Evolutionary conservation across 805 yeast genomes (phyloP), one percentile per base, ranked within the genome.

Genomic region (Pichia eremophila): DNA sequence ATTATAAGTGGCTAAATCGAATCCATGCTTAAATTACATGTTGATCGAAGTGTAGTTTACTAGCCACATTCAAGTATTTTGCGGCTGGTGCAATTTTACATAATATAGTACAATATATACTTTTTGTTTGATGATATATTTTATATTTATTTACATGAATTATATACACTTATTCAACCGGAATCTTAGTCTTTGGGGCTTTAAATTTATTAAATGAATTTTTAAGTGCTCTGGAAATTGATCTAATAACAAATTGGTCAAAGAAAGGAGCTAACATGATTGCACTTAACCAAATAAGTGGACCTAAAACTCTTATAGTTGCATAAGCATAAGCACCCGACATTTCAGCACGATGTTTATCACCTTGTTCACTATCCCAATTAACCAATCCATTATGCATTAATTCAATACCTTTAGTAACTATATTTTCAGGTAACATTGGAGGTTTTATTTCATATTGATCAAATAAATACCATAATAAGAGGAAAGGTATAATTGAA

Each of bases 401-500:
- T 28, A 75, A 61, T 43, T 69, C 70, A 3, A 71, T 64, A 1
- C 79, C 79, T 49, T 70, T 74, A 10, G 67, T 69, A 14, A 75
- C 57, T 5, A 73, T 70, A 64, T 77, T 74, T n/a, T 69, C 61
- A 0, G 81, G 79, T 18, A 76, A 56, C 41, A 73, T 74, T 31
- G 72, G 46, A 1, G 81, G 77, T 9, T 69, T 54, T 49, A 65
- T 57, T 42, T 67, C 65, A 31, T 64, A 64, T 46, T 74, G 66
- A 55, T 75, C 75, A 51, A 74, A 67, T 5, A 66, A 49, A 49
- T 68, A 75, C 82, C 83, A 77, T 6, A 77, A 52, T 0, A 73
- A 70, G 5, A 76, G 54, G 44, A 77, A 68, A 8, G 83, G 83
- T 18, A 74, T 67, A 4, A 77, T 66, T 1, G 80, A 80, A 0